Conservation (phyloP, 2,329 filamentous ascomycete species). For the Alternaria sp. region DNA sequence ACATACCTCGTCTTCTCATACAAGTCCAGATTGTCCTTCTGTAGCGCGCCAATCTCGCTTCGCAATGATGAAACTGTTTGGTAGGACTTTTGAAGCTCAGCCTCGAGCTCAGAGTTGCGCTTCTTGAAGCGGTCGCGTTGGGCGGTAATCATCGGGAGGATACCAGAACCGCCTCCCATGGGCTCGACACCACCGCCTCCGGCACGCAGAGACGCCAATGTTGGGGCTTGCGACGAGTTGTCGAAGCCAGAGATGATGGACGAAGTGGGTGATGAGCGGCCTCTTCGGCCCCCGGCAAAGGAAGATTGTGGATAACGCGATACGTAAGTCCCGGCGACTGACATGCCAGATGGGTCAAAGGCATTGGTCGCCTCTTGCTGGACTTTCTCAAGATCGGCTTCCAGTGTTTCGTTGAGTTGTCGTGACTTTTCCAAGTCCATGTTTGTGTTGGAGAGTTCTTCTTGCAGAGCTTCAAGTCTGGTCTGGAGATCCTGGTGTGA, state of each 20-base stretch:
- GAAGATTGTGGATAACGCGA: constrained; percentile 77
- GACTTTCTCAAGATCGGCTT: constrained; percentile 87
- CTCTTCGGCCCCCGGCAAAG: constrained; percentile 61
- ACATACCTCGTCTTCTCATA: constrained; percentile 99
- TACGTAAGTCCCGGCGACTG: constrained; percentile 89
- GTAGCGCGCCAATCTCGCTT: constrained; percentile 88
- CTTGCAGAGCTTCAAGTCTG: constrained; percentile 79
- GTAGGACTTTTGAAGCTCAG: constrained; percentile 86
- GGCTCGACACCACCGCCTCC: constrained; percentile 64
- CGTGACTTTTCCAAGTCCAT: constrained; percentile 86
- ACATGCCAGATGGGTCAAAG: constrained; percentile 85
- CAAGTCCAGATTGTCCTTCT: constrained; percentile 93
- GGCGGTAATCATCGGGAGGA: constrained; percentile 96
- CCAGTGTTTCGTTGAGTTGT: constrained; percentile 84
- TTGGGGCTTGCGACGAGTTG: constrained; percentile 41
- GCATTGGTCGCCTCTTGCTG: constrained; percentile 85
- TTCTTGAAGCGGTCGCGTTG: constrained; percentile 99
- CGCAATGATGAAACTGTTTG: constrained; percentile 83
- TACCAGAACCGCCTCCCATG: constrained; percentile 80
- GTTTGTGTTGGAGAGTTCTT: constrained; percentile 83
- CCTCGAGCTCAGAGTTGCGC: constrained; percentile 88
- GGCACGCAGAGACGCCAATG: constrained; percentile 66
- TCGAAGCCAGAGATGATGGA: constrained; percentile 99
- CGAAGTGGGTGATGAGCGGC: constrained; percentile 87
- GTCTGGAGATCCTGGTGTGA: constrained; percentile 91